Evolutionary conservation across 1,284 basidiomycete genomes (phyloP).

Genomic region (Cutaneotrichosporon cavernicola): DNA sequence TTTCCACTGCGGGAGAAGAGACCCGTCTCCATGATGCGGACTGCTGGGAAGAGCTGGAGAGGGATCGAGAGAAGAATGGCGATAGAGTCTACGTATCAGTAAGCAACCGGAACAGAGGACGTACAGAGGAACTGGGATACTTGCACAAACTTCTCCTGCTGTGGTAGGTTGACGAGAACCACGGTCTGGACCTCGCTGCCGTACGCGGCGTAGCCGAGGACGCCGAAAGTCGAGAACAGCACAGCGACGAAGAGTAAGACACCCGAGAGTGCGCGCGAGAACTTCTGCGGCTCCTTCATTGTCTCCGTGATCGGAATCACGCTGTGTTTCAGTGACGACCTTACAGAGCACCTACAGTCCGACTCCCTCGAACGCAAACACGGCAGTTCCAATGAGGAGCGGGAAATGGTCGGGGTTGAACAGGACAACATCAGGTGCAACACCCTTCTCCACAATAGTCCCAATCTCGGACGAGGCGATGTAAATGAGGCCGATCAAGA

Average conservation of each 20-base stretch:
- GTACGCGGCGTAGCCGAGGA: constrained; percentile 83
- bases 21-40: constrained; percentile 95
- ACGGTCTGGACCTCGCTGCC: constrained; percentile 87
- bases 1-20: constrained; percentile 84
- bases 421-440: constrained; percentile 71
- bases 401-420: constrained; percentile 91
- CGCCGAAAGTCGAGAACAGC: constrained; percentile 87
- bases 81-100: constrained; percentile 58
- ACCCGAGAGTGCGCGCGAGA: constrained; percentile 80
- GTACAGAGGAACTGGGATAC: constrained; percentile 74
- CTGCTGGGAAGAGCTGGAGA: constrained; percentile 94
- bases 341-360: constrained; percentile 66
- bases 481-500: constrained; percentile 82
- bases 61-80: constrained; percentile 94
- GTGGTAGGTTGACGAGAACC: constrained; percentile 89
- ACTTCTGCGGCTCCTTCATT: constrained; percentile 89
- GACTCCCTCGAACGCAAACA: constrained; percentile 98
- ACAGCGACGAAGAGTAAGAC: constrained; percentile 74
- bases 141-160: constrained; percentile 82
- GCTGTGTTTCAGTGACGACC: constrained; percentile 32
- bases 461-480: constrained; percentile 77
- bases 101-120: constrained; percentile 8
- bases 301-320: constrained; percentile 95
- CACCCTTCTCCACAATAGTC: constrained; percentile 65
- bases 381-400: constrained; percentile 91